Evolutionary conservation across 2,329 filamentous ascomycete genomes (phyloP).

Genomic region (Monilinia fructigena): DNA sequence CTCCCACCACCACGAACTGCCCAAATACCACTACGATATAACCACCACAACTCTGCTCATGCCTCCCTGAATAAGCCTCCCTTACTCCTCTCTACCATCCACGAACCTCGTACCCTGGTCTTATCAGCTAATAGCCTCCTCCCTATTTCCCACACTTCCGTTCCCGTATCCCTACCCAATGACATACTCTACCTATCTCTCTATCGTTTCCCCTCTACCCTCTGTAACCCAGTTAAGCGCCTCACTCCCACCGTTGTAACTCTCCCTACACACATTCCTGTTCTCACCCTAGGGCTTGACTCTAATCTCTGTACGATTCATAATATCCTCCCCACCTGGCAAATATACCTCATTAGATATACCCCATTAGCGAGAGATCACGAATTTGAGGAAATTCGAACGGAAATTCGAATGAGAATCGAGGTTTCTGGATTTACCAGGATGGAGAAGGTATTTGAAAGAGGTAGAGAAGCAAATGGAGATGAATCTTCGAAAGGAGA

Average conservation of each 20-base stretch:
- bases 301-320: neutral
- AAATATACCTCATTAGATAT: neutral
- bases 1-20: constrained; percentile 3
- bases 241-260: neutral
- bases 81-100: constrained; percentile 1
- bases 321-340: neutral
- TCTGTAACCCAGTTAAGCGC: neutral
- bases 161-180: neutral
- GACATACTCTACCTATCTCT: constrained; percentile 1
- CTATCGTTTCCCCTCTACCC: too few species aligned
- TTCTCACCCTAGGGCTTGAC: neutral
- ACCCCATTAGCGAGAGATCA: neutral
- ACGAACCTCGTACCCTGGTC: constrained; percentile 6
- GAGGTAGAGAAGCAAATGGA: neutral
- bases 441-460: constrained; percentile 4
- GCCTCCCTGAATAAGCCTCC: constrained; percentile 7
- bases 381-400: neutral
- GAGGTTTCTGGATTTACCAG: neutral
- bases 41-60: neutral
- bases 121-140: constrained; percentile 7
- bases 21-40: neutral
- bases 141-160: neutral
- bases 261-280: neutral
- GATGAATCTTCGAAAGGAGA: neutral
- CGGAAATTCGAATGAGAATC: neutral